Evolutionary conservation across 768 basidiomycete species (phyloP).

Genomic region (Suillus lakei): DNA sequence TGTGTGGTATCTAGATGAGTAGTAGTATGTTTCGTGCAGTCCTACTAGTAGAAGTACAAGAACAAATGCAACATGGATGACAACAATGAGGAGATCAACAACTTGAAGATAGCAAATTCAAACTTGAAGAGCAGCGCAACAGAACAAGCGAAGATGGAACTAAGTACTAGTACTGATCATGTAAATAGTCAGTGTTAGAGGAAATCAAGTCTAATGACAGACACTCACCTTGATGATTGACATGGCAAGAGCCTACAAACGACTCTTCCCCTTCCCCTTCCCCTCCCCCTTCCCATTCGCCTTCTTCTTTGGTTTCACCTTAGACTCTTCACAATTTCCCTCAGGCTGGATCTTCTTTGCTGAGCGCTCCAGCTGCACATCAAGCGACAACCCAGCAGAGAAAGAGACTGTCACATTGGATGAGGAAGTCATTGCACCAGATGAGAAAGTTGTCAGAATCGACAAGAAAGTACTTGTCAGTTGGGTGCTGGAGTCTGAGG

Average conservation of each 20-base stretch:
- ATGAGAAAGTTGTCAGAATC: slow-evolving; percentile 2
- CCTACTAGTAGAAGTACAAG: neutral
- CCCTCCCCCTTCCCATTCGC: too few relatives aligned
- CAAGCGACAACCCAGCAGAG: neutral
- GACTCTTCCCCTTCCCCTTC: neutral
- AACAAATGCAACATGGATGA: neutral
- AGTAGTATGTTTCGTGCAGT: neutral
- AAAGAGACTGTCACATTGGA: neutral
- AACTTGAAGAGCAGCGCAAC: too few relatives aligned
- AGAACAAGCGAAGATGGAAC: too few relatives aligned
- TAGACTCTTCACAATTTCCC: neutral
- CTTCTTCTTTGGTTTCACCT: neutral
- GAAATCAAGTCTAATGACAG: neutral
- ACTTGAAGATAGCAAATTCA: too few relatives aligned
- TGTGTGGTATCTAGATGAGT: too few relatives aligned
- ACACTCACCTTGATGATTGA: neutral
- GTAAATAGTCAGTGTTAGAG: neutral
- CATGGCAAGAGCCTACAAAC: neutral
- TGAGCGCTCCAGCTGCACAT: neutral
- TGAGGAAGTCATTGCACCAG: slow-evolving; percentile 7
- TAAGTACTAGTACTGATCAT: neutral
- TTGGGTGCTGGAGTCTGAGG: neutral
- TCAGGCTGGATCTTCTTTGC: neutral
- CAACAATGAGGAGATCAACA: too few relatives aligned
- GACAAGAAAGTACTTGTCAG: neutral